Evolutionary conservation across 2,329 filamentous ascomycete genomes (phyloP).

Genomic region (Mycosphaerella sp.): DNA sequence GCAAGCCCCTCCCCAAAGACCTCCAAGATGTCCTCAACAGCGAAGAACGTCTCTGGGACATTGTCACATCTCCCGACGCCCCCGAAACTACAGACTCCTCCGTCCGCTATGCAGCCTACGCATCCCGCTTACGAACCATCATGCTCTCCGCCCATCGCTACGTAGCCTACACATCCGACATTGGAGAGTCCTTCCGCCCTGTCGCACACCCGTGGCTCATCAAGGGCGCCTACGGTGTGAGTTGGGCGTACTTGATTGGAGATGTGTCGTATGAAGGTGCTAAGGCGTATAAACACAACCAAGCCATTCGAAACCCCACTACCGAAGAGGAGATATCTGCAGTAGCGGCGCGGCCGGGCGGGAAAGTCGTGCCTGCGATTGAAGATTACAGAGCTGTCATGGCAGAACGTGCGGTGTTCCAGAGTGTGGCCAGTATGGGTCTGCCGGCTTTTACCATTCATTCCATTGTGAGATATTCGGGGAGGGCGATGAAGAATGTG

Average conservation of each 20-base stretch:
- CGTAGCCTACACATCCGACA: slow-evolving; percentile 90
- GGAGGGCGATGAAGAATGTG: slow-evolving; percentile 71
- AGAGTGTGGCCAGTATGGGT: slow-evolving; percentile 86
- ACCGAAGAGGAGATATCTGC: slow-evolving; percentile 37
- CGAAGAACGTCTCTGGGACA: slow-evolving; percentile 64
- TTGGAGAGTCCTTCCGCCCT: slow-evolving; percentile 92
- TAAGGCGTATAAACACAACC: slow-evolving; percentile 86
- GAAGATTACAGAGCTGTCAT: slow-evolving; percentile 91
- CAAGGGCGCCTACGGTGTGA: slow-evolving; percentile 76
- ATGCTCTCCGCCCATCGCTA: slow-evolving; percentile 88
- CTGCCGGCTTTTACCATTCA: slow-evolving; percentile 91
- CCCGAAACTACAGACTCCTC: slow-evolving; percentile 77
- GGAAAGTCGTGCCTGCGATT: slow-evolving; percentile 54
- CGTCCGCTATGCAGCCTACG: slow-evolving; percentile 89
- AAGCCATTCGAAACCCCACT: slow-evolving; percentile 63
- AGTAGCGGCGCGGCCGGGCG: slow-evolving; percentile 15
- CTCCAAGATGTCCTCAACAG: slow-evolving; percentile 52
- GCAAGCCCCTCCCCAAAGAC: slow-evolving; percentile 48
- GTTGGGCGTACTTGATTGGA: slow-evolving; percentile 85
- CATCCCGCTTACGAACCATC: slow-evolving; percentile 58
- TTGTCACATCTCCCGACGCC: slow-evolving; percentile 55
- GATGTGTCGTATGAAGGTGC: slow-evolving; percentile 92
- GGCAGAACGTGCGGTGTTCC: slow-evolving; percentile 84
- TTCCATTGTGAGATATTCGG: slow-evolving; percentile 83
- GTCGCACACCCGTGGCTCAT: slow-evolving; percentile 82